Evolutionary conservation across 2,329 filamentous ascomycete species (phyloP).

Genomic region (Fusarium sp.): DNA sequence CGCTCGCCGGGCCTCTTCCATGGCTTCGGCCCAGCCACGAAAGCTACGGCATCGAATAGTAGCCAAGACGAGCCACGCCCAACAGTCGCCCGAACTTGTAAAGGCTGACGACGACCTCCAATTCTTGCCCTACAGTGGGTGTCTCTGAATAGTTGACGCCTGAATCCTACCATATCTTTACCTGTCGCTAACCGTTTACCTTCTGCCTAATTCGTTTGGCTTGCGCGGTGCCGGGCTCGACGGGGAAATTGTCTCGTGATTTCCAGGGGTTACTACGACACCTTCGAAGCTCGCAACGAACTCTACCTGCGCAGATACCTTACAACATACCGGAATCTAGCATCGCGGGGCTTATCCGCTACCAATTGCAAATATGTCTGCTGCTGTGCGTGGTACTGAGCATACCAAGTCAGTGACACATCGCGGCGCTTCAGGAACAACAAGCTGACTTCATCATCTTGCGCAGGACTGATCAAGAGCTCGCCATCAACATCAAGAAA

Average conservation of each 20-base stretch:
- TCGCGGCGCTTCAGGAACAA: constrained; percentile 6
- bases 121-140: constrained; percentile 17
- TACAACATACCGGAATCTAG: constrained; percentile 8
- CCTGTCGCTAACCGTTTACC: neutral
- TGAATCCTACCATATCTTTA: neutral
- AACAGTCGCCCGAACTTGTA: constrained; percentile 41
- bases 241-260: constrained; percentile 45
- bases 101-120: constrained; percentile 46
- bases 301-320: constrained; percentile 17
- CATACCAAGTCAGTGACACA: constrained; percentile 52
- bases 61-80: constrained; percentile 38
- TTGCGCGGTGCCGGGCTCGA: constrained; percentile 37
- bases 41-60: constrained; percentile 40
- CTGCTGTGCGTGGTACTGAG: constrained; percentile 51
- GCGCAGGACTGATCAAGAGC: constrained; percentile 73
- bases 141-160: neutral
- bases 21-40: constrained; percentile 40
- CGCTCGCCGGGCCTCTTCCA: constrained; percentile 28
- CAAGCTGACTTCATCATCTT: constrained; percentile 29
- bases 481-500: constrained; percentile 77
- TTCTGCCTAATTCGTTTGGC: constrained; percentile 16
- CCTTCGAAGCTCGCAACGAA: constrained; percentile 20
- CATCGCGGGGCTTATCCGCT: constrained; percentile 32
- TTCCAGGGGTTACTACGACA: constrained; percentile 39
- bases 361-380: constrained; percentile 45